Evolutionary conservation across 371 early-diverging fungal genomes (phyloP).

Genomic region (Gilbertella persicaria): DNA sequence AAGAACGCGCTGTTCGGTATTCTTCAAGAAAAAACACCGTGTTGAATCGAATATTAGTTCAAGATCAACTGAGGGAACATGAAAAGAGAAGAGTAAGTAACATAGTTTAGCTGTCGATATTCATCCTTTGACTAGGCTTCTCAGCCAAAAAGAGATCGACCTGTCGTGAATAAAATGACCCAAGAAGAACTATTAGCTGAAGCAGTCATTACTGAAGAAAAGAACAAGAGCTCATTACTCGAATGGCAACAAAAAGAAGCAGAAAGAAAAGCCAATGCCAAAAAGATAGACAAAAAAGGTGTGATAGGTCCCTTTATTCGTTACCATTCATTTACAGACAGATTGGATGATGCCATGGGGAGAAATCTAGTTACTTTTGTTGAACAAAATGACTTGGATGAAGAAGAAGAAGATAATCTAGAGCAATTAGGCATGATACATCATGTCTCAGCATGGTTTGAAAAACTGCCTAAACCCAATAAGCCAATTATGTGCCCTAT

Average conservation of each 20-base stretch:
- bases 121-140: slow-evolving; percentile 12
- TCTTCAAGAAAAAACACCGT: slow-evolving; percentile 61
- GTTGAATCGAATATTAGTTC: slow-evolving; percentile 51
- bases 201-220: slow-evolving; percentile 59
- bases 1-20: slow-evolving; percentile 43
- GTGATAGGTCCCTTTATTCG: slow-evolving; percentile 52
- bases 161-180: slow-evolving; percentile 45
- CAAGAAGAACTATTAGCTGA: slow-evolving; percentile 64
- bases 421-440: slow-evolving; percentile 41
- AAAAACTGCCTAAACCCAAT: slow-evolving; percentile 33
- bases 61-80: slow-evolving; percentile 54
- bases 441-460: slow-evolving; percentile 30
- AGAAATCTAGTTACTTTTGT: slow-evolving; percentile 46
- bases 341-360: slow-evolving; percentile 28
- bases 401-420: slow-evolving; percentile 29
- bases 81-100: slow-evolving; percentile 42
- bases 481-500: slow-evolving; percentile 59
- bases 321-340: slow-evolving; percentile 53
- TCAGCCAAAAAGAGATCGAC: slow-evolving; percentile 52
- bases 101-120: background rate
- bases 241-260: slow-evolving; percentile 63
- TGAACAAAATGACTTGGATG: slow-evolving; percentile 11
- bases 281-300: slow-evolving; percentile 42
- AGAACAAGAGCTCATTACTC: slow-evolving; percentile 53
- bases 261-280: slow-evolving; percentile 45